These are phyloP conservation scores for Blastobotrys malaysiensis DNA, from an alignment of 1,139 yeast species.

Conservation along the genomic window DNA sequence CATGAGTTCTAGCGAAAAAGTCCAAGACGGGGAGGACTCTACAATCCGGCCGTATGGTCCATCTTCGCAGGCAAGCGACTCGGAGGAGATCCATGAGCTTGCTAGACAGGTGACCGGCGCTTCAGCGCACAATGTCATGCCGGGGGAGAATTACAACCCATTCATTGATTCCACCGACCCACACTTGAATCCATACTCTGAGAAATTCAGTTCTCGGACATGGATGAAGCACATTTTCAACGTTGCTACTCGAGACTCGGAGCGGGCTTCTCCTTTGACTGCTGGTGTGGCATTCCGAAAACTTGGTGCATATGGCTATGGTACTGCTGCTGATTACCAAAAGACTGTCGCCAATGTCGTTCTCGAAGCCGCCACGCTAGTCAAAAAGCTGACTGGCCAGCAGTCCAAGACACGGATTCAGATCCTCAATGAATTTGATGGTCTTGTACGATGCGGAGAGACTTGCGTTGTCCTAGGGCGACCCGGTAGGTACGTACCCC, in stretches of 20 bases:
- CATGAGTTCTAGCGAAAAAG: background rate
- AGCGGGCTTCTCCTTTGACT: constrained; percentile 16
- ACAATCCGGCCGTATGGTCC: background rate
- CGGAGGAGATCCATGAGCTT: constrained; percentile 19
- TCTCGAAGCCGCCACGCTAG: constrained; percentile 25
- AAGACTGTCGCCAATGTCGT: constrained; percentile 56
- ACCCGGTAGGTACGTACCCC: constrained; percentile 45
- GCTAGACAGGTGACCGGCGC: constrained; percentile 25
- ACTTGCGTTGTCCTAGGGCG: constrained; percentile 72
- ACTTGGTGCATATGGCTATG: constrained; percentile 67
- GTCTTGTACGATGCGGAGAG: constrained; percentile 63
- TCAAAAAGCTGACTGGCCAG: constrained; percentile 18
- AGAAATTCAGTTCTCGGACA: constrained; percentile 52
- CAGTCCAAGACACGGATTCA: constrained; percentile 39
- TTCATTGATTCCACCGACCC: constrained; percentile 14
- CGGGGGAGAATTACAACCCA: constrained; percentile 10
- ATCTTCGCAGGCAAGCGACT: background rate
- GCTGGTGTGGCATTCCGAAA: constrained; percentile 63
- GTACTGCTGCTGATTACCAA: constrained; percentile 76
- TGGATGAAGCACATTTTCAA: constrained; percentile 65
- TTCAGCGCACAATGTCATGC: constrained; percentile 9
- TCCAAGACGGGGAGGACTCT: background rate
- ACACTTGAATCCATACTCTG: constrained; percentile 48
- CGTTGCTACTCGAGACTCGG: constrained; percentile 18
- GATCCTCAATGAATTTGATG: constrained; percentile 65